A percentile compares a stretch with the other conserved stretches of the same genome.
phyloP scores from a whole-genome alignment of 176 grass and related monocot genomes.

The Juncus inflexus region DNA sequence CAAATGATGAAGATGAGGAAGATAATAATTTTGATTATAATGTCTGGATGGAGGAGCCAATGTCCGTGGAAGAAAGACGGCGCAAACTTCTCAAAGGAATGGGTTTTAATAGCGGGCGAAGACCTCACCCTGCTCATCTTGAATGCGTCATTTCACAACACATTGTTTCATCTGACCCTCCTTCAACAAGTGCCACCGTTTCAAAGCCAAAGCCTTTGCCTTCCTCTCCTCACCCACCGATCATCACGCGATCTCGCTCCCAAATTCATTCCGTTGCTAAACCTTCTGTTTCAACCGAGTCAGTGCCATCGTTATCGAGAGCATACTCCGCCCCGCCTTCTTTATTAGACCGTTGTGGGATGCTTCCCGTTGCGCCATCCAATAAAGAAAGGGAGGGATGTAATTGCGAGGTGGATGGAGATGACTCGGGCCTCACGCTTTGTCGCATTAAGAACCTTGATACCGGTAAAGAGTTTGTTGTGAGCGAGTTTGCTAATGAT shows the following conservation, averaged over 20 bases:
- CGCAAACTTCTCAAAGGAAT: conserved; percentile 75
- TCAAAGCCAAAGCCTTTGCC: conserved; percentile 8
- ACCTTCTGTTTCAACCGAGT: too few relatives aligned
- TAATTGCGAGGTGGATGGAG: background rate
- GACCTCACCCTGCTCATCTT: conserved; percentile 26
- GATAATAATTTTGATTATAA: conserved; percentile 38
- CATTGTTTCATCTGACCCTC: background rate
- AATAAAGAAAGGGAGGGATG: background rate
- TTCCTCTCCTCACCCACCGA: conserved; percentile 1
- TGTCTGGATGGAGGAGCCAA: conserved; percentile 80
- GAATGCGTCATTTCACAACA: conserved; percentile 24
- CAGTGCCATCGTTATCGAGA: background rate
- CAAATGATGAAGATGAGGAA: conserved; percentile 31
- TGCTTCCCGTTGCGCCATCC: background rate
- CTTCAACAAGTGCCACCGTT: background rate
- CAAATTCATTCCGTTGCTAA: conserved; percentile 1
- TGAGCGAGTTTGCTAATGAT: conserved; percentile 43
- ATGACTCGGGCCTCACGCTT: background rate
- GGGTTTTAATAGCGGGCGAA: conserved; percentile 55
- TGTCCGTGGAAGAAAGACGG: conserved; percentile 80
- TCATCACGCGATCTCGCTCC: conserved; percentile 9
- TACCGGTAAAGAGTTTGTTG: conserved; percentile 39
- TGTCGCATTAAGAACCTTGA: conserved; percentile 38
- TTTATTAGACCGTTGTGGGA: conserved; percentile 10
- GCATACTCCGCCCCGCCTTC: conserved; percentile 32